Base-by-base conservation (phyloP, 2,329 filamentous ascomycete genomes). In the Aspergillus quadricinctus region DNA sequence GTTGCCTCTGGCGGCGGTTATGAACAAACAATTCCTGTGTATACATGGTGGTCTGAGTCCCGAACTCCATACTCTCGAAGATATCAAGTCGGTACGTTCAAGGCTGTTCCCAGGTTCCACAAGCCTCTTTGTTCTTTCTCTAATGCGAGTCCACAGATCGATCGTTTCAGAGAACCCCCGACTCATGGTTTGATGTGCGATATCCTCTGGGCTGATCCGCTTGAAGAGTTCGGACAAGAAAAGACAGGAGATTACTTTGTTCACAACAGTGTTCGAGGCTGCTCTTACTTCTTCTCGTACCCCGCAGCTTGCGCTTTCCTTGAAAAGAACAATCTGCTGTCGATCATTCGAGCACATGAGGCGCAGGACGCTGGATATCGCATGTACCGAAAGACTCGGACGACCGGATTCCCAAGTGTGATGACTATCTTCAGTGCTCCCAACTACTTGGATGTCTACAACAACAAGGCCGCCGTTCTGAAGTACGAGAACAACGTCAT, bases 401-500 rank as follows among this genome's bases (percentile, higher is more conserved):
- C 94, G 1, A 99, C 94, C 21, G 94, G 94, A 2, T 99, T 99
- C 79, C 94, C 94, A 23, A 97, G 92, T 78, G 94, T 99, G 61
- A 99, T 99, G 94, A 99, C 94, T 65, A 99, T 99, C 69, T 99
- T 99, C 82, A 97, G 93, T 48, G 94, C 94, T 1, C 94, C 94
- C 40, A 99, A 99, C 77, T 99, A 99, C 73, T 86, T 99, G 61
- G 94, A 99, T 70, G 92, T 99, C 40, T 99, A 99, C 79, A 99
- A 99, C 85, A 99, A 99, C 83, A 99, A 99, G 81, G 94, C 94
- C 1, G 94, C 94, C 0, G 94, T 99, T 43, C 81, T 99, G 68
- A 99, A 99, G 79, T 99, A 99, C 74, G 94, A 99, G 79, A 99
- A 99, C 78, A 99, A 99, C 71, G 94, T 99, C 59, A 99, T 99